phyloP scores from a whole-genome alignment of 2,329 filamentous ascomycete species.

The Fusarium nodosum region DNA sequence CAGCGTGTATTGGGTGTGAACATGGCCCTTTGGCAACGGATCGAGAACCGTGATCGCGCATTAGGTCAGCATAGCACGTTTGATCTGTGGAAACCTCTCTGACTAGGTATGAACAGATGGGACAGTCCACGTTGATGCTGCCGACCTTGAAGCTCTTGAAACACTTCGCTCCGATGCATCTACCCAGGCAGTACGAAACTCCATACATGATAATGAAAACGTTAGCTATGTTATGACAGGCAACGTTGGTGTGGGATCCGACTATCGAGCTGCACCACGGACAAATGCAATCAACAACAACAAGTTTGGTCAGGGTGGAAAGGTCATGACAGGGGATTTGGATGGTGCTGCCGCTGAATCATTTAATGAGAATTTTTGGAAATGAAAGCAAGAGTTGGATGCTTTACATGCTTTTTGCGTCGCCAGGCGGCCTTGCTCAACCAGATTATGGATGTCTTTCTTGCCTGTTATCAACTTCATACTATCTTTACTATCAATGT shows the following conservation, averaged over 20 bases:
- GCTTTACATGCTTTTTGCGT: neutral
- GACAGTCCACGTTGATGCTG: neutral
- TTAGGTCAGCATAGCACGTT: neutral
- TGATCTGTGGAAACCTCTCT: neutral
- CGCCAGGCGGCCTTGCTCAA: neutral
- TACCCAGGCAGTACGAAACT: neutral
- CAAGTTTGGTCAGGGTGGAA: neutral
- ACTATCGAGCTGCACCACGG: neutral
- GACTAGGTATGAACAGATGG: neutral
- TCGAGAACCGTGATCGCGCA: neutral
- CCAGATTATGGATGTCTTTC: neutral
- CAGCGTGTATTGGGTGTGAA: neutral
- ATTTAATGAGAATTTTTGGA: constrained; percentile 2
- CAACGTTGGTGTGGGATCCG: neutral
- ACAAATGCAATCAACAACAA: neutral
- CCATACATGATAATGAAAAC: neutral
- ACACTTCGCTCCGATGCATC: neutral
- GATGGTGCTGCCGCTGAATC: neutral
- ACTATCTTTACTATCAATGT: neutral
- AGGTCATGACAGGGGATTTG: neutral
- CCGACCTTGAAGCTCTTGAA: neutral
- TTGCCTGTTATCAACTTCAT: neutral
- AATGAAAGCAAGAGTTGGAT: neutral
- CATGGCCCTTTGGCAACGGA: neutral
- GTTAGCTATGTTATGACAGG: constrained; percentile 2